Base-by-base conservation (phyloP, 345 rosid genomes). In the Hibiscus tridactylites region DNA sequence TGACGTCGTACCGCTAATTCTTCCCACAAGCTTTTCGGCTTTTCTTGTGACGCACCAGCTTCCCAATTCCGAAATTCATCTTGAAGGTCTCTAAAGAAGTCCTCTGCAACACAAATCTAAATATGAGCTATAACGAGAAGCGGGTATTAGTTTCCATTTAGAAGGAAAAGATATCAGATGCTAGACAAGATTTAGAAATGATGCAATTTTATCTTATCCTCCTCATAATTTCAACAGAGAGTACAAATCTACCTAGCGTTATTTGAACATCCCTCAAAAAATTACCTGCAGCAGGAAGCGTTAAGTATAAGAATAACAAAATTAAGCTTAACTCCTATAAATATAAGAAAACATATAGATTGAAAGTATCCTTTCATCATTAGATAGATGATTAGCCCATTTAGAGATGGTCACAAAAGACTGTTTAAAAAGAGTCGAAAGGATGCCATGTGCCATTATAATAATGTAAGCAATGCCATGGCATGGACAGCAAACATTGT, bases 1-100 rank as follows among this genome's bases (percentile, higher is more conserved):
- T 12, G 65, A 46, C 37, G 28, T 5, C 93, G 67, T 84, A 91
- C 98, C 74, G 88, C 83, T 68, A 94, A 73, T 81, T 94, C 98
- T 76, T 94, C 98, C 98, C 98, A 94, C 26, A 94, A 89, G 85
- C 96, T 88, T 83, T 88, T 94, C 0, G 97, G 97, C 77, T 84
- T 90, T 67, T 89, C 97, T 59, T 91, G 86, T 3, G 93, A 62
- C 58, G 50, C 9, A 79, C 77, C 87, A 11, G 91, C 85, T 80
- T 94, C 97, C 97, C 96, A 91, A 64, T 85, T 90, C 61, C 66
- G 89, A 75, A 74, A 94, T 81, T 94, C 98, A 78, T 90, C 96
- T 79, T 94, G 97, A 75, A 94, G 85, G 82, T 94, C 97, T 80
- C 77, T 88, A 71, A 94, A 86, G 78, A 94, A 88, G 84, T 94